Evolutionary conservation across 495 filamentous ascomycete genomes (phyloP).

Genomic region (Xylaria cubensis): DNA sequence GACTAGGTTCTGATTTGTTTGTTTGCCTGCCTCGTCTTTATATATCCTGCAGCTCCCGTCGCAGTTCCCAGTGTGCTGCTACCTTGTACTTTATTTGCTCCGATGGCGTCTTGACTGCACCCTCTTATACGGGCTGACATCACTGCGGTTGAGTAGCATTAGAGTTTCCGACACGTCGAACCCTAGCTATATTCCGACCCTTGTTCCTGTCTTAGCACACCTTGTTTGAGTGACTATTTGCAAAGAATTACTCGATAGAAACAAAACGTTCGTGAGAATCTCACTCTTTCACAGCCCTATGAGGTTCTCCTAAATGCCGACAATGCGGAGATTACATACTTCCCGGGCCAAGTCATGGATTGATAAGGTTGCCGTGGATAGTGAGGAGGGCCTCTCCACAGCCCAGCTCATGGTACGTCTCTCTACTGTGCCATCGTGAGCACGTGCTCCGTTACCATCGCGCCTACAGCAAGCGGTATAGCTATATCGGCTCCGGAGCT

Average conservation of each 20-base stretch:
- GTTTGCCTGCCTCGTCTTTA: constrained; percentile 6
- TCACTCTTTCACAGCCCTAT: constrained; percentile 3
- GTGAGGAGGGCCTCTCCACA: constrained; percentile 80
- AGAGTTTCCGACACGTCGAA: constrained; percentile 21
- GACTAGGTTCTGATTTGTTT: constrained; percentile 6
- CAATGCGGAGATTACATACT: constrained; percentile 36
- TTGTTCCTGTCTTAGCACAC: constrained; percentile 17
- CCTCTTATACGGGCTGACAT: background rate
- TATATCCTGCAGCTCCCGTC: constrained; percentile 32
- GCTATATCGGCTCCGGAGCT: constrained; percentile 23
- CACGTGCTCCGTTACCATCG: constrained; percentile 15
- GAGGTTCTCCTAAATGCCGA: background rate
- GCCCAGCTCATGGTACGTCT: constrained; percentile 75
- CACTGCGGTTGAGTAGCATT: constrained; percentile 15
- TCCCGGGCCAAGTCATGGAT: constrained; percentile 39
- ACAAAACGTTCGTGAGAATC: constrained; percentile 24
- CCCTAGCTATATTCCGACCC: constrained; percentile 15
- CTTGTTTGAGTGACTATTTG: constrained; percentile 26
- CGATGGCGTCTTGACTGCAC: background rate
- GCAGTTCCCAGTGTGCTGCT: constrained; percentile 1
- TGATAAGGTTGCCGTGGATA: constrained; percentile 70
- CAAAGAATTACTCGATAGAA: constrained; percentile 36
- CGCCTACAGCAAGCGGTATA: background rate
- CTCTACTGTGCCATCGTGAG: background rate
- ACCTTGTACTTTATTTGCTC: background rate